Evolutionary conservation across 257 asterid species (phyloP), one percentile per base, ranked within the genome.

Genomic region (Capsicum pubescens): DNA sequence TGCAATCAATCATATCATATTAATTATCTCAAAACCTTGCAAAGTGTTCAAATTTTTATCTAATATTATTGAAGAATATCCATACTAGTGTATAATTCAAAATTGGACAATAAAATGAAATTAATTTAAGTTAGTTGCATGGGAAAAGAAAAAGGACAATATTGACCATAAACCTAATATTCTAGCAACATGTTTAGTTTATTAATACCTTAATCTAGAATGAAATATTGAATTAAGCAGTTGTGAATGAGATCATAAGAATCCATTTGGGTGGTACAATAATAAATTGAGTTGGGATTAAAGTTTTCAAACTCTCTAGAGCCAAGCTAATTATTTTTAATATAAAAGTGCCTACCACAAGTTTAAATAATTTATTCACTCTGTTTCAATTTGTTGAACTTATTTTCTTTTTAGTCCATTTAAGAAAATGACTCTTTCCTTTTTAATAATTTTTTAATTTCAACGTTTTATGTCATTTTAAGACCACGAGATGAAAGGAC

Each of bases 111-210:
- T 13, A 21, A 26, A 50, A 52, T 76, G 46, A 76, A 19, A 76
- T 19, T 21, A 19, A 76, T 48, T 39, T 52, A 19, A 72, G 81
- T 39, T 50, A 21, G 60, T 76, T 76, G 63, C 81, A 76, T 52
- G 63, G 21, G 61, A 52, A 52, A 76, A 35, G 35, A 76, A 52
- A 76, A 21, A 13, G 2, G 46, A 21, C 80, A 77, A 50, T 12
- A 77, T 77, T 77, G 81, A 54, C 50, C 48, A 77, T 77, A 54
- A 77, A 77, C 81, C 81, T 54, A 77, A 77, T 77, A 77, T 77
- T 54, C 64, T 77, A 77, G 48, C 64, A 77, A 52, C 79, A 71
- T 8, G 81, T 54, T 54, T 26, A 8, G 64, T 32, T 77, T 76
- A 74, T 67, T 36, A 68, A 39, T 67, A 76, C 81, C 81, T 52